These are phyloP conservation scores for Aspergillus neoniger DNA, from an alignment of 2,329 filamentous ascomycete genomes.

Conservation along the genomic window DNA sequence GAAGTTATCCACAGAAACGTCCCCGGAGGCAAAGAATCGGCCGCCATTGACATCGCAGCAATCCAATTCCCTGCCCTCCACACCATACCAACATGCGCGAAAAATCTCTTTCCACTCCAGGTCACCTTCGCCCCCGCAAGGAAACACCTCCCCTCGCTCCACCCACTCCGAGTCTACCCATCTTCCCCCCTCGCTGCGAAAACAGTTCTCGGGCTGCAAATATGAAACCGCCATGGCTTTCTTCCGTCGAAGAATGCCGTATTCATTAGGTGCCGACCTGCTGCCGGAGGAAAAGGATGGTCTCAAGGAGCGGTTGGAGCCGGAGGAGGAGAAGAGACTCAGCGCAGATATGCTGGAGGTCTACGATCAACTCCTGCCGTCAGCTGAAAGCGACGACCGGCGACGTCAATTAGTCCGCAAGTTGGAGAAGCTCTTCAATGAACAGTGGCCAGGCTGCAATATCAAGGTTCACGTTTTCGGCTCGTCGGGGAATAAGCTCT, in stretches of 20 bases:
- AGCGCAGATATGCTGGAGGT: conserved; percentile 81
- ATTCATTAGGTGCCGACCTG: conserved; percentile 79
- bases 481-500: conserved; percentile 94
- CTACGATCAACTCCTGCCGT: conserved; percentile 83
- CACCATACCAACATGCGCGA: conserved; percentile 83
- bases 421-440: conserved; percentile 82
- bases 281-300: conserved; percentile 70
- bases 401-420: conserved; percentile 79
- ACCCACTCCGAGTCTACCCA: conserved; percentile 87
- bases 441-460: conserved; percentile 86
- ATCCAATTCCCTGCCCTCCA: conserved; percentile 90
- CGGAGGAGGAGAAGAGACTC: conserved; percentile 73
- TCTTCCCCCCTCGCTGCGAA: conserved; percentile 67
- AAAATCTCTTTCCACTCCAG: conserved; percentile 78
- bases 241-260: conserved; percentile 84
- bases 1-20: conserved; percentile 38
- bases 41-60: conserved; percentile 62
- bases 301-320: conserved; percentile 68
- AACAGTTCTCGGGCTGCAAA: conserved; percentile 71
- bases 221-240: conserved; percentile 85
- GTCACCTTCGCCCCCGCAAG: conserved; percentile 75
- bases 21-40: conserved; percentile 43
- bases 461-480: conserved; percentile 94
- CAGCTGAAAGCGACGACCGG: conserved; percentile 73
- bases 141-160: conserved; percentile 83